A percentile compares a stretch with the other conserved stretches of the same genome.
phyloP scores from a whole-genome alignment of 352 stramenopile genomes.

The Plasmopara muralis region DNA sequence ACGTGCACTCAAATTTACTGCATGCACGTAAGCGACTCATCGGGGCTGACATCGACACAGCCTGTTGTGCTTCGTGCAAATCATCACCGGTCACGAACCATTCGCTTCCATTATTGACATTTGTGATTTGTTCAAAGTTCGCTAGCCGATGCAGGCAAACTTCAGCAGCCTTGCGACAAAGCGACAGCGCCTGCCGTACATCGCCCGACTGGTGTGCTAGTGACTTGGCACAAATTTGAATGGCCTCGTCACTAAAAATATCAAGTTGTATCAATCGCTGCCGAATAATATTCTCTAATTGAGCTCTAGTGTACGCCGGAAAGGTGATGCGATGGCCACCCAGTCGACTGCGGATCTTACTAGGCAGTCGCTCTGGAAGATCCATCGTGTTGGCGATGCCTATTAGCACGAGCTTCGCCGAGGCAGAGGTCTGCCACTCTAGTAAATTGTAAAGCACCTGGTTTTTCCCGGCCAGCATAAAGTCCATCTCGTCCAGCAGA shows the following conservation, averaged over 20 bases:
- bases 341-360: conserved; percentile 63
- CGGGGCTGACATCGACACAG: conserved; percentile 47
- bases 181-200: conserved; percentile 53
- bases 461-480: conserved; percentile 66
- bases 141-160: conserved; percentile 42
- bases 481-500: conserved; percentile 74
- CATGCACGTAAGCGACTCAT: conserved; percentile 45
- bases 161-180: conserved; percentile 60
- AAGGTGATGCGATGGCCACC: conserved; percentile 65
- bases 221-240: conserved; percentile 61
- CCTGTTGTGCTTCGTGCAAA: conserved; percentile 43
- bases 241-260: conserved; percentile 54
- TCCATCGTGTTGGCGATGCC: conserved; percentile 82
- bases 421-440: conserved; percentile 53
- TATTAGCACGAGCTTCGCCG: conserved; percentile 60
- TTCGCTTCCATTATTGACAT: conserved; percentile 4
- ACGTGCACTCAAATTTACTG: conserved; percentile 70
- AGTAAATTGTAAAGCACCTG: conserved; percentile 76
- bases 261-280: conserved; percentile 47
- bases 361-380: conserved; percentile 56
- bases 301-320: conserved; percentile 47
- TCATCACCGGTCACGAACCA: conserved; percentile 46
- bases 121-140: neutral
- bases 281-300: conserved; percentile 62
- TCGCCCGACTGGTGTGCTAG: conserved; percentile 63